Percentiles rank a stretch among this genome's conserved stretches.
Conservation (phyloP, 345 rosid genomes). For the Pistacia atlantica region DNA sequence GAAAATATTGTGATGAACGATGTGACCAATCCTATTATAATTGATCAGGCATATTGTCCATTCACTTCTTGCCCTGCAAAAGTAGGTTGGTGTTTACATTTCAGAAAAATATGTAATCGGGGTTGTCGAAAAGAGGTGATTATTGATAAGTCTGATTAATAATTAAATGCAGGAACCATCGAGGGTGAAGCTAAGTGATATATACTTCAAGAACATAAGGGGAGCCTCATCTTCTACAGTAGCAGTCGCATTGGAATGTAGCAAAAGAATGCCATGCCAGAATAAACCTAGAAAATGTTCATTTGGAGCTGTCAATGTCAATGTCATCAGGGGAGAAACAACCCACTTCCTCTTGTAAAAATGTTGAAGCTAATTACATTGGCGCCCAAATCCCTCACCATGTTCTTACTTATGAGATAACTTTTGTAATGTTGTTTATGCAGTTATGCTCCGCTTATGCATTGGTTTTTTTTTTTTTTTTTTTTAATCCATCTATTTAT, state of each 20-base stretch:
- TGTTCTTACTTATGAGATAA: slow-evolving; percentile 26
- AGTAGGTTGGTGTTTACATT: slow-evolving; percentile 27
- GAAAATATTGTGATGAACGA: slow-evolving; percentile 52
- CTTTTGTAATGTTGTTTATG: background rate
- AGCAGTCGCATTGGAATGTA: slow-evolving; percentile 38
- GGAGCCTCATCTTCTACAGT: slow-evolving; percentile 37
- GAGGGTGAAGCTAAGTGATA: slow-evolving; percentile 32
- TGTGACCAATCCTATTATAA: slow-evolving; percentile 59
- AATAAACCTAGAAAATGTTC: slow-evolving; percentile 53
- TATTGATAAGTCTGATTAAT: background rate
- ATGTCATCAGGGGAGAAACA: slow-evolving; percentile 33
- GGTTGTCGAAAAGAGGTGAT: background rate
- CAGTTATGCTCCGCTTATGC: background rate
- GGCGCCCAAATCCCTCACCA: slow-evolving; percentile 64
- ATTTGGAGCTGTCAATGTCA: slow-evolving; percentile 29
- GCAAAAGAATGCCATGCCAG: slow-evolving; percentile 34
- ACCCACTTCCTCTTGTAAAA: slow-evolving; percentile 49
- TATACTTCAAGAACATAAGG: slow-evolving; percentile 38
- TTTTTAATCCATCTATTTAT: background rate
- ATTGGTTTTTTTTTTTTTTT: background rate
- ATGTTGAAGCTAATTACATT: slow-evolving; percentile 52
- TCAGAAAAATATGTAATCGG: background rate
- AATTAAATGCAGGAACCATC: slow-evolving; percentile 28
- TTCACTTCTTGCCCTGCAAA: slow-evolving; percentile 13
- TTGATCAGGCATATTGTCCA: slow-evolving; percentile 46